Evolutionary conservation across 345 rosid genomes (phyloP), one percentile per base, ranked within the genome.

Genomic region (Atalantia buxifolia): DNA sequence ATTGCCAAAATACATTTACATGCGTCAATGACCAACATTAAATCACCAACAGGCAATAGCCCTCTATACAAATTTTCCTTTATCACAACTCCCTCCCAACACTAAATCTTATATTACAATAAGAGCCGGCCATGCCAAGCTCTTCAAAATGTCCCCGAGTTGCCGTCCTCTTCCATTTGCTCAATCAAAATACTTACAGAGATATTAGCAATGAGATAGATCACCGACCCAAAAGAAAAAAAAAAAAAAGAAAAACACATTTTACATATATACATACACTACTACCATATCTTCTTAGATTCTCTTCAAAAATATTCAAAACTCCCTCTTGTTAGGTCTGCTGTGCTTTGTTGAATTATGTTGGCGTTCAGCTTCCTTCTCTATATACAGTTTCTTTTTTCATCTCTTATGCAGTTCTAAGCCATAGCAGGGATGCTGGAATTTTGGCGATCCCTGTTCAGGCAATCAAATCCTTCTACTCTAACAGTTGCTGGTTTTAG

Each of bases 381-480:
- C 60, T 90, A 95, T 95, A 42, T 93, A 95, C 97, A 96, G 81
- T 86, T 91, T 14, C 53, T 28, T 81, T 5, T 53, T 53, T 18
- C 64, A 78, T 14, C 6, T 53, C 18, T 66, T 80, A 60, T 40
- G 74, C 79, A 82, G 82, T 81, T 80, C 92, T 94, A 96, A 18
- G 99, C 99, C 94, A 94, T 79, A 71, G 99, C 98, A 76, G 98
- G 92, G 93, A 96, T 89, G 93, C 97, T 89, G n/a, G 98, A 91
- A 88, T 85, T 94, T 48, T 89, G 94, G 86, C 89, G 87, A 81
- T 96, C 98, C 90, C 98, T 92, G 88, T 89, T 90, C 80, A 96
- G 97, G 90, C 99, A 96, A 87, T 94, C 95, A 63, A 96, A 96
- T 77, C 99, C 99, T 94, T 96, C 99, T 90, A 96, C 95, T 87